A percentile compares a stretch with the other conserved stretches of the same genome.
Conservation (phyloP, 2,329 filamentous ascomycete species). For the Aspergillus fischeri region DNA sequence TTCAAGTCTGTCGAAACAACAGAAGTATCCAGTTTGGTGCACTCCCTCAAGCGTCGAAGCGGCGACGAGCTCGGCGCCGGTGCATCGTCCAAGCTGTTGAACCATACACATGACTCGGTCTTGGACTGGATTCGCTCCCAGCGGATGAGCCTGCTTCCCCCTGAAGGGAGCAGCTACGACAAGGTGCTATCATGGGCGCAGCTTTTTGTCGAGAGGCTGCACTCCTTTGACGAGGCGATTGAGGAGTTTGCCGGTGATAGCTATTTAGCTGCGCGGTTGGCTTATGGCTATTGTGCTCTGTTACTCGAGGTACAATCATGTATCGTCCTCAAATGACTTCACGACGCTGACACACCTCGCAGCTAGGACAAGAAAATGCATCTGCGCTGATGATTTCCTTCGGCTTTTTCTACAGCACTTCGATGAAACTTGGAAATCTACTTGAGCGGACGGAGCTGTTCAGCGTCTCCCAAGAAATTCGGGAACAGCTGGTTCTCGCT, state of each 20-base stretch:
- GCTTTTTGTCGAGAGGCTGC: slow-evolving; percentile 30
- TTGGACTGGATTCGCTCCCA: slow-evolving; percentile 32
- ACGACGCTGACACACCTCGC: background rate
- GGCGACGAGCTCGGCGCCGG: background rate
- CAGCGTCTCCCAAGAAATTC: slow-evolving; percentile 42
- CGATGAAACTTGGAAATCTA: slow-evolving; percentile 38
- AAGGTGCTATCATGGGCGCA: slow-evolving; percentile 36
- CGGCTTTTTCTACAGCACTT: slow-evolving; percentile 48
- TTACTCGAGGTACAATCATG: slow-evolving; percentile 42
- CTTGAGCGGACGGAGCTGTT: slow-evolving; percentile 46
- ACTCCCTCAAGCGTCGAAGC: background rate
- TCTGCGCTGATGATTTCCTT: slow-evolving; percentile 47
- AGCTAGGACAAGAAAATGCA: slow-evolving; percentile 17
- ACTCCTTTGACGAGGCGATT: slow-evolving; percentile 31
- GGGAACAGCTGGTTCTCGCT: slow-evolving; percentile 42
- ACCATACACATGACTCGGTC: background rate
- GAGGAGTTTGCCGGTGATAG: slow-evolving; percentile 31
- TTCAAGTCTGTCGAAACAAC: background rate
- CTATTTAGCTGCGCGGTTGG: slow-evolving; percentile 41
- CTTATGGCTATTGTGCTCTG: slow-evolving; percentile 44
- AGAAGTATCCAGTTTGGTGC: background rate
- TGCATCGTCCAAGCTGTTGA: background rate
- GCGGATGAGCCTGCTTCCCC: slow-evolving; percentile 33
- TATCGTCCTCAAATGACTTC: background rate
- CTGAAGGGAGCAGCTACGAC: slow-evolving; percentile 36